Conservation (phyloP, 2,329 filamentous ascomycete species). For the Neofusicoccum sp. region DNA sequence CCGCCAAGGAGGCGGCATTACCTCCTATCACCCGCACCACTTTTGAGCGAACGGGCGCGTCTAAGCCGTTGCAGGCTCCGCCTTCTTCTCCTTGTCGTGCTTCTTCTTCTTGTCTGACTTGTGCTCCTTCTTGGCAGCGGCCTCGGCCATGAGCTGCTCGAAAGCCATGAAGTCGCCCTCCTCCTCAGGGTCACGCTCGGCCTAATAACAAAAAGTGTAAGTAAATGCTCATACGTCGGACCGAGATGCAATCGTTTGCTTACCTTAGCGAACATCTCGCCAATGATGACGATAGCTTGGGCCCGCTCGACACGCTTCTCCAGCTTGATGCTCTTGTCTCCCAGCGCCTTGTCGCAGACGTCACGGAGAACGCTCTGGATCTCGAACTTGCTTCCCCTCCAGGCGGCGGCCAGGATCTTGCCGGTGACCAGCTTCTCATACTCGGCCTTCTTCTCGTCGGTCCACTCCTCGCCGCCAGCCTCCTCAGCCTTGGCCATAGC, state of each 20-base stretch:
- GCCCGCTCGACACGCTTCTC: slow-evolving; percentile 88
- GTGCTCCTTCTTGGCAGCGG: slow-evolving; percentile 87
- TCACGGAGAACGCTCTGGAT: slow-evolving; percentile 94
- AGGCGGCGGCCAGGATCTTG: slow-evolving; percentile 95
- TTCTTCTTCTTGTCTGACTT: slow-evolving; percentile 67
- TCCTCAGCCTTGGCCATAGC: slow-evolving; percentile 97
- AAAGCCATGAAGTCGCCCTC: slow-evolving; percentile 99
- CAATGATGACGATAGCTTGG: slow-evolving; percentile 82
- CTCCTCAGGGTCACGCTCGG: slow-evolving; percentile 85
- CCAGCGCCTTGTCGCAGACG: slow-evolving; percentile 85
- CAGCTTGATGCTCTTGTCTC: slow-evolving; percentile 73
- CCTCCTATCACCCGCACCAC: background rate
- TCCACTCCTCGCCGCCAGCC: slow-evolving; percentile 94
- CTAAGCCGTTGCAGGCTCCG: background rate
- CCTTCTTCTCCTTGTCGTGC: slow-evolving; percentile 7
- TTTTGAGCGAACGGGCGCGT: too few relatives aligned
- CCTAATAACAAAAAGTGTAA: slow-evolving; percentile 50
- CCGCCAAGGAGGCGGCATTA: too few relatives aligned
- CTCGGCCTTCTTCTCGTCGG: slow-evolving; percentile 92
- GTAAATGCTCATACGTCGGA: background rate
- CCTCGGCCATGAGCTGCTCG: slow-evolving; percentile 95
- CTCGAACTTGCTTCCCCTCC: slow-evolving; percentile 95
- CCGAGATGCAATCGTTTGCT: slow-evolving; percentile 25
- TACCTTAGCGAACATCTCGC: slow-evolving; percentile 87
- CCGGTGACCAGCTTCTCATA: slow-evolving; percentile 95